A percentile compares a stretch with the other conserved stretches of the same genome.
phyloP scores from a whole-genome alignment of 495 filamentous ascomycete genomes.

The Filosporella fistucella region DNA sequence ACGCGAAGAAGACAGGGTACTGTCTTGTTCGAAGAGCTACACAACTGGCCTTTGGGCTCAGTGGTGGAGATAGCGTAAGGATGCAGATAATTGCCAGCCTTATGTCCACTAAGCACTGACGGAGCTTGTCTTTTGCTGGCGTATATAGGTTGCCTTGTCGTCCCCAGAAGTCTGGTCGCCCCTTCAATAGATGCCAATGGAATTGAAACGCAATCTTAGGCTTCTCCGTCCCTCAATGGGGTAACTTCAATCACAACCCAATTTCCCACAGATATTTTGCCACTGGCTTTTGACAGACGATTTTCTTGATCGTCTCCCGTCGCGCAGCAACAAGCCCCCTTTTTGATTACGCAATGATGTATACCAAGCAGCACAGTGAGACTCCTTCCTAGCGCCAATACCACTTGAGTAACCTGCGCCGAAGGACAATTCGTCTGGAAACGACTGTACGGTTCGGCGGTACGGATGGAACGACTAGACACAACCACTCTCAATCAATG shows the following conservation, averaged over 20 bases:
- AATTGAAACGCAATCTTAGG: neutral
- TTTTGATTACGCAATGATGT: neutral
- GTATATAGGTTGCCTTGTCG: slow-evolving; percentile 19
- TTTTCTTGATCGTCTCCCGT: neutral
- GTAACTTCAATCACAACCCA: neutral
- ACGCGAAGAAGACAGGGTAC: slow-evolving; percentile 1
- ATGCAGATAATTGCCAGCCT: slow-evolving; percentile 22
- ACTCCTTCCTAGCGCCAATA: too few species aligned
- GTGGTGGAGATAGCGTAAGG: slow-evolving; percentile 19
- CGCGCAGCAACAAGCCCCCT: neutral
- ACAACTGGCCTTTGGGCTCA: slow-evolving; percentile 15
- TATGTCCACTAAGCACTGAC: slow-evolving; percentile 21
- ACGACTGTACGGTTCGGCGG: too few species aligned
- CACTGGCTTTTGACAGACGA: too few species aligned
- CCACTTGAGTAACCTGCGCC: too few species aligned
- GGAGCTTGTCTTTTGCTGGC: slow-evolving; percentile 5
- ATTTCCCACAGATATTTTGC: neutral
- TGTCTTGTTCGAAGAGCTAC: slow-evolving; percentile 9
- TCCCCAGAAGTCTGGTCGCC: slow-evolving; percentile 10
- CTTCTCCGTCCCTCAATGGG: neutral
- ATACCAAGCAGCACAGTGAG: neutral
- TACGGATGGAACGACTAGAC: too few species aligned
- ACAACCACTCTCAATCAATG: too few species aligned
- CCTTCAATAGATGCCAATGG: slow-evolving; percentile 13
- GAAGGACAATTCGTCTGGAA: too few species aligned